Evolutionary conservation across 2,329 filamentous ascomycete species (phyloP), one percentile per base, ranked within the genome.

Genomic region (Pseudocercospora ulei): DNA sequence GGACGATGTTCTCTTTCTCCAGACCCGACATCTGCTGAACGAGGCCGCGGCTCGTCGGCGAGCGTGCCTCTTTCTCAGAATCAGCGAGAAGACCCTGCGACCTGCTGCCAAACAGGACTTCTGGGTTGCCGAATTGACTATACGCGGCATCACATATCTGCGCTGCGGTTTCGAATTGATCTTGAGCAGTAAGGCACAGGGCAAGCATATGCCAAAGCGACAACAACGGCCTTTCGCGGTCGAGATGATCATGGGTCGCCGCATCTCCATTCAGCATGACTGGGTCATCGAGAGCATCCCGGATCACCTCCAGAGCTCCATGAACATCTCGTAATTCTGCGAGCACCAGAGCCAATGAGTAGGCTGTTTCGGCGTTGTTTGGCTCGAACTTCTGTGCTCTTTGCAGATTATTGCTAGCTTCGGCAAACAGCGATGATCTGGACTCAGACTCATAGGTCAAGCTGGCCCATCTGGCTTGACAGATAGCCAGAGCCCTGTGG

Each of bases 171-270:
- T 75, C 67, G 53, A 82, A 93, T 47, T 95, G 86, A 49, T 93
- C 82, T 48, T 82, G 78, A 1, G 86, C 84, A 49, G 84, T 94
- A 18, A 96, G 65, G 13, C 96, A 69, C 14, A 98, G 69, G 0
- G 85, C 80, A 30, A 98, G 70, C 9, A 98, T 70, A 65, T 98
- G 90, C 87, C 90, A 95, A 14, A 95, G 63, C 2, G 87, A 80
- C 14, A 96, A 77, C n/a, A 75, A 54, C 45, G 71, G 70, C 34
- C 70, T 68, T 56, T 85, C 78, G 39, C 75, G 47, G n/a, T 52
- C 50, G 18, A 46, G 45, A 5, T 39, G 27, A 19, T 47, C 24
- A 9, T 45, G 25, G 14, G 33, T 27, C 12, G 38, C 39, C 18
- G 41, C 35, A 9, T 44, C 41, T 13, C 43, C 43, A 17, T 47